Evolutionary conservation across 2,329 filamentous ascomycete genomes (phyloP), one percentile per base, ranked within the genome.

Genomic region (Penicillium sp.): DNA sequence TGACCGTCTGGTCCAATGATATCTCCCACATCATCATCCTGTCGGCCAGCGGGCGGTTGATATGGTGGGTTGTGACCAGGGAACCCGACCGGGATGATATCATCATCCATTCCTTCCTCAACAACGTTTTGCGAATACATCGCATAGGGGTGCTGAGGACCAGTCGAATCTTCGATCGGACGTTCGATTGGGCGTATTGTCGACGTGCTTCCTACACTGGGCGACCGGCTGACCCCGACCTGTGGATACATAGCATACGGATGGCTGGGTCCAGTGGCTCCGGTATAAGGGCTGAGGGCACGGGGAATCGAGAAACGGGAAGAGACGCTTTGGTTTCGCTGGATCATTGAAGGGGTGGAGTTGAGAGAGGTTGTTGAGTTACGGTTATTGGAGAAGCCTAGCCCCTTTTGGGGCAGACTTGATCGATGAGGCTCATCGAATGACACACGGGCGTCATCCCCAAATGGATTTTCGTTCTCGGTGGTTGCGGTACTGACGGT

Each of bases 1-100:
- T 97, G 92, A 1, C 92, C 92, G 66, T 96, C 86, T 0, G 89
- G 90, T 1, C 92, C 92, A 48, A 97, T 88, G 50, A 97, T 85
- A 69, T 92, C 92, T 44, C 88, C 91, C n/a, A 84, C 79, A 64
- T 96, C 92, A 74, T 96, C 91, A 49, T 91, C 91, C 53, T 67
- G 67, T 18, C 68, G 69, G 0, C 89, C 90, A 48, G 91, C 74
- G 48, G 88, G 85, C 58, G 89, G 80, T 66, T 88, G 89, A 64
- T 92, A 96, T 51, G 82, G 77, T 56, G 83, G 83, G 5, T 80
- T 79, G 34, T 86, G 76, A 5, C 87, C 87, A 6, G 86, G 86
- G 61, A 96, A 96, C 4, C 91, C 91, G 13, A 94, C 82, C 1
- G 88, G 58, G 87, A 89, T 55, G 71, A 76, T 65, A 60, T 58